Conservation (phyloP, 2,329 filamentous ascomycete species). For the Epichloe brachyelytri region DNA sequence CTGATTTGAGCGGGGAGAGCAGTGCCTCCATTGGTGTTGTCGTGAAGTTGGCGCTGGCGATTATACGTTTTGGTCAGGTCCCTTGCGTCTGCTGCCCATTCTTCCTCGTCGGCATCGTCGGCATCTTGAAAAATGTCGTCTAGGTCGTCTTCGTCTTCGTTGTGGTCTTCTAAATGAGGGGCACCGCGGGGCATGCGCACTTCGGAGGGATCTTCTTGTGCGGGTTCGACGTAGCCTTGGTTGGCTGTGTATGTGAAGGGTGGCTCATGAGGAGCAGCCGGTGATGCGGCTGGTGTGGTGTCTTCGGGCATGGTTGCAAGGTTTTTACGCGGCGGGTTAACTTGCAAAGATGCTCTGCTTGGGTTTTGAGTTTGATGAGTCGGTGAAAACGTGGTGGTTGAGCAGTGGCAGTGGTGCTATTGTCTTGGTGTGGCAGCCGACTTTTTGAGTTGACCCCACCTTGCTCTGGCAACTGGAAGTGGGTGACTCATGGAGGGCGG, state of each 20-base stretch:
- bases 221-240: slow-evolving; percentile 27
- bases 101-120: slow-evolving; percentile 51
- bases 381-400: too few species aligned
- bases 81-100: slow-evolving; percentile 43
- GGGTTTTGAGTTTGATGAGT: neutral
- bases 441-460: too few species aligned
- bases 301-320: slow-evolving; percentile 10
- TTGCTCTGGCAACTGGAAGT: too few species aligned
- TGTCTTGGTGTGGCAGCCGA: too few species aligned
- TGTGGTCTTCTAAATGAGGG: slow-evolving; percentile 13
- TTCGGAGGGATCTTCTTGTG: slow-evolving; percentile 21
- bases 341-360: neutral
- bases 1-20: slow-evolving; percentile 60
- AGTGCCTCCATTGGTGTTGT: slow-evolving; percentile 17
- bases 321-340: neutral
- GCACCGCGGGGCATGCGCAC: slow-evolving; percentile 17
- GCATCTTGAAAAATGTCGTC: slow-evolving; percentile 29
- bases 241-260: slow-evolving; percentile 31
- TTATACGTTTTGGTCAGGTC: slow-evolving; percentile 85
- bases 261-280: slow-evolving; percentile 31
- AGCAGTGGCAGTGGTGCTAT: too few species aligned
- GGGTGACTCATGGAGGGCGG: too few species aligned
- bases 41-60: slow-evolving; percentile 59
- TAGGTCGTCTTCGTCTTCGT: slow-evolving; percentile 23
- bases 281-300: slow-evolving; percentile 14